Percentiles rank a stretch among this genome's conserved stretches.
phyloP scores from a whole-genome alignment of 2,329 filamentous ascomycete genomes.

The Chaetomiaceae sp. region DNA sequence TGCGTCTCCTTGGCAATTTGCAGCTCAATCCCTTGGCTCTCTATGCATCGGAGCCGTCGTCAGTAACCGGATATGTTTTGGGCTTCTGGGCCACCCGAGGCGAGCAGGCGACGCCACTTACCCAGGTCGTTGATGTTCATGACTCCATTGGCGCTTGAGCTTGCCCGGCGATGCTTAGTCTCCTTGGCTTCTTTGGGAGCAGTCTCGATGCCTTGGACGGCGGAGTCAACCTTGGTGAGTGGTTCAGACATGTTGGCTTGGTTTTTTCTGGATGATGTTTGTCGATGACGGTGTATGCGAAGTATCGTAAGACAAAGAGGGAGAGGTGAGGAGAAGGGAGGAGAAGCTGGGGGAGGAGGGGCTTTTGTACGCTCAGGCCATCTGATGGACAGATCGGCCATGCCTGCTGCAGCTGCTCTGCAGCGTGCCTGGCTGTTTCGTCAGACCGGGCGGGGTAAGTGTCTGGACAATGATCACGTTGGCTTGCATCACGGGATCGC shows the following conservation, averaged over 20 bases:
- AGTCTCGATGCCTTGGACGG: conserved; percentile 71
- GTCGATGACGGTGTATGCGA: background rate
- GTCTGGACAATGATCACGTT: conserved; percentile 27
- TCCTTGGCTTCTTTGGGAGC: conserved; percentile 58
- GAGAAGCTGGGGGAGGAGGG: conserved; percentile 12
- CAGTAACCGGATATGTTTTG: conserved; percentile 9
- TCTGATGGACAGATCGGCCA: conserved; percentile 2
- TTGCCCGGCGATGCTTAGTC: conserved; percentile 63
- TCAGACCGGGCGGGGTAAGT: conserved; percentile 44
- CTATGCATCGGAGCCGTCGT: conserved; percentile 42
- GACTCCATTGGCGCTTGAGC: conserved; percentile 69
- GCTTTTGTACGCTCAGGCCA: conserved; percentile 1
- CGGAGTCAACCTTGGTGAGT: conserved; percentile 87
- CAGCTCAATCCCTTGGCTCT: conserved; percentile 67
- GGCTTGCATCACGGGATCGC: conserved; percentile 23
- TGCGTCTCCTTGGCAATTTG: conserved; percentile 77
- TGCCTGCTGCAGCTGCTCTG: conserved; percentile 26
- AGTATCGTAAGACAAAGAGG: conserved; percentile 15
- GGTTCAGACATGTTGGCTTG: conserved; percentile 45
- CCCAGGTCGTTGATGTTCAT: conserved; percentile 82
- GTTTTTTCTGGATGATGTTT: conserved; percentile 6
- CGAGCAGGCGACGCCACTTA: conserved; percentile 43
- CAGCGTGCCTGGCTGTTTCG: conserved; percentile 36
- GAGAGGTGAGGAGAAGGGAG: conserved; percentile 19
- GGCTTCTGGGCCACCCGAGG: background rate